Conservation (phyloP, 257 asterid species). For the Lycium barbarum region DNA sequence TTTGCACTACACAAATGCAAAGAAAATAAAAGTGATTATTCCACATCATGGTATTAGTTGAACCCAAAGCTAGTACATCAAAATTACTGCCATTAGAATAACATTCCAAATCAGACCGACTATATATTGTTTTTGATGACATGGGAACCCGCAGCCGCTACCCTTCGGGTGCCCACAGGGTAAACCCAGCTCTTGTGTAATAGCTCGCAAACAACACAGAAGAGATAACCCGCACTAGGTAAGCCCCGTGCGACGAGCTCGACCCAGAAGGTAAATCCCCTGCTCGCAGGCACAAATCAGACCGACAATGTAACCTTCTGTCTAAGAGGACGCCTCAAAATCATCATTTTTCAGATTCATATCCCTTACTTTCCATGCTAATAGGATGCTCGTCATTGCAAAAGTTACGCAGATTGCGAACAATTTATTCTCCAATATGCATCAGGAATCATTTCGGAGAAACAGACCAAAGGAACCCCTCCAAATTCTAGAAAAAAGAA, state of each 20-base stretch:
- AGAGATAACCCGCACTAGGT: too few relatives aligned
- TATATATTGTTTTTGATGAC: not conserved
- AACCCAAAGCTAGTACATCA: not conserved
- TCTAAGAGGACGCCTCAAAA: not conserved
- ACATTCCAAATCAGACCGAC: not conserved
- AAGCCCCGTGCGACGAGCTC: too few relatives aligned
- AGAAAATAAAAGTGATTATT: not conserved
- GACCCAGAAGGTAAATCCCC: too few relatives aligned
- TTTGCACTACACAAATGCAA: not conserved
- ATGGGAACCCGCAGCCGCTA: too few relatives aligned
- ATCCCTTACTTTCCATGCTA: conserved; percentile 14
- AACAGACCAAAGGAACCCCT: not conserved
- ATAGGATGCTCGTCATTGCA: not conserved
- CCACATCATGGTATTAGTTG: not conserved
- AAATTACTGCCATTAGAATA: not conserved
- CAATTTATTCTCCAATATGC: not conserved
- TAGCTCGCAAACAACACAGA: too few relatives aligned
- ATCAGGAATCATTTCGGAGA: not conserved
- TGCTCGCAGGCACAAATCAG: too few relatives aligned
- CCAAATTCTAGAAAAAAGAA: conserved; percentile 2
- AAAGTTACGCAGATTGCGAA: not conserved
- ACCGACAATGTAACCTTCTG: not conserved
- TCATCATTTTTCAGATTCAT: conserved; percentile 15
- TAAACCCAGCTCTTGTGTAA: too few relatives aligned
- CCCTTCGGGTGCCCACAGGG: too few relatives aligned